Percentiles rank a stretch among this genome's conserved stretches.
These are phyloP conservation scores for Alternaria sp. DNA, from an alignment of 2,329 filamentous ascomycete genomes.

Conservation along the genomic window DNA sequence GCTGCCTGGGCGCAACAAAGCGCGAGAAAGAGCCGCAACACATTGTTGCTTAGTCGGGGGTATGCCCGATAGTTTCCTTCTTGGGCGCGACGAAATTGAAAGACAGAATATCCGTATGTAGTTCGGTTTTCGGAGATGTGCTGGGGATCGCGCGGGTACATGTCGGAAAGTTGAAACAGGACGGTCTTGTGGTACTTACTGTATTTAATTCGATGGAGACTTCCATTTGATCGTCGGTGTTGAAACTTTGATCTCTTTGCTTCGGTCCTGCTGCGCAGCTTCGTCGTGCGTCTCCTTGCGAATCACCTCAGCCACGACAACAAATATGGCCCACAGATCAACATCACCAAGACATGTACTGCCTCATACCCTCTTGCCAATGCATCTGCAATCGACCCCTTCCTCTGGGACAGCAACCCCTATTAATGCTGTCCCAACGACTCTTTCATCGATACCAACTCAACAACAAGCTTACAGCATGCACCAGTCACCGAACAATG, in stretches of 20 bases:
- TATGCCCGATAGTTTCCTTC: neutral
- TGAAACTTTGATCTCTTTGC: neutral
- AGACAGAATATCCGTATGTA: neutral
- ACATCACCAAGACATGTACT: slow-evolving; percentile 6
- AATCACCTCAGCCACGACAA: slow-evolving; percentile 1
- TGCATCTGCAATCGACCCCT: slow-evolving; percentile 2
- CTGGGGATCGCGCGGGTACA: neutral
- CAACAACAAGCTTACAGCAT: neutral
- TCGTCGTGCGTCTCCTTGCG: neutral
- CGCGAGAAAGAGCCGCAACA: slow-evolving; percentile 7
- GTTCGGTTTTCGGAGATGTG: slow-evolving; percentile 1
- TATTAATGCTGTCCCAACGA: slow-evolving; percentile 1
- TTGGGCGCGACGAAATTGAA: neutral
- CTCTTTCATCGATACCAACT: neutral
- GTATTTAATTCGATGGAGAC: slow-evolving; percentile 1
- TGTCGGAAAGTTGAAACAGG: neutral
- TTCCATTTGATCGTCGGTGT: neutral
- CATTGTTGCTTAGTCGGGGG: neutral
- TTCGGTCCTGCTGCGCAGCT: neutral
- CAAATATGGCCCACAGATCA: slow-evolving; percentile 3
- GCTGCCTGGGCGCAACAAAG: slow-evolving; percentile 1
- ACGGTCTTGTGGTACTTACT: neutral
- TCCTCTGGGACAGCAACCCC: slow-evolving; percentile 6
- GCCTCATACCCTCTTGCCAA: neutral
- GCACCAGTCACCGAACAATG: slow-evolving; percentile 30